A percentile compares a stretch with the other conserved stretches of the same genome.
These are phyloP conservation scores for Penicillium goetzii DNA, from an alignment of 495 filamentous ascomycete genomes.

Conservation along the genomic window DNA sequence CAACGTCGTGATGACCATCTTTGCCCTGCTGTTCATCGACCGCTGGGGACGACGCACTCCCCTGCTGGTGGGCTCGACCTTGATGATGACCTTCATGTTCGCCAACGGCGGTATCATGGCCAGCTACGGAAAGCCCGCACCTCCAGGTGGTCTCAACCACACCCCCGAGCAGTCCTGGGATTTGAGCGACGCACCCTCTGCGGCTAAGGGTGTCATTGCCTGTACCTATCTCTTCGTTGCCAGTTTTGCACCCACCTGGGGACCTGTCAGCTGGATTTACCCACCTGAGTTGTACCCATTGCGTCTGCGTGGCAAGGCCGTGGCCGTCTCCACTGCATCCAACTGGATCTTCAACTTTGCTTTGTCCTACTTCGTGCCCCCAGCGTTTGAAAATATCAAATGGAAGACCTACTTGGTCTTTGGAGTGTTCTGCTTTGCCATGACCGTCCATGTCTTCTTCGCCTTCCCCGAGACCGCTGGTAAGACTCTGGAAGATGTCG, in stretches of 20 bases:
- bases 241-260: slow-evolving; percentile 61
- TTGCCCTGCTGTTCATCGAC: slow-evolving; percentile 61
- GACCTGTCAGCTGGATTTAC: slow-evolving; percentile 70
- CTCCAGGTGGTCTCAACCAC: slow-evolving; percentile 47
- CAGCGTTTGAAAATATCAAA: slow-evolving; percentile 71
- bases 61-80: slow-evolving; percentile 62
- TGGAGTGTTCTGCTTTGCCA: slow-evolving; percentile 72
- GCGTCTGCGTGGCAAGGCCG: slow-evolving; percentile 64
- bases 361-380: slow-evolving; percentile 76
- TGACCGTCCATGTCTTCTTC: slow-evolving; percentile 78
- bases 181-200: slow-evolving; percentile 33
- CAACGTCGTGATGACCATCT: slow-evolving; percentile 57
- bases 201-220: slow-evolving; percentile 61
- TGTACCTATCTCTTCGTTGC: slow-evolving; percentile 71
- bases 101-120: slow-evolving; percentile 72
- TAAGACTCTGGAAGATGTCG: slow-evolving; percentile 78
- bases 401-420: slow-evolving; percentile 79
- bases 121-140: slow-evolving; percentile 53
- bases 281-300: slow-evolving; percentile 71
- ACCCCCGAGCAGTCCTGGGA: slow-evolving; percentile 45
- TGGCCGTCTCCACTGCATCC: slow-evolving; percentile 70
- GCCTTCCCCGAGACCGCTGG: slow-evolving; percentile 83
- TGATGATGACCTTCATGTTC: slow-evolving; percentile 72
- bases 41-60: slow-evolving; percentile 68
- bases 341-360: slow-evolving; percentile 87